These are phyloP conservation scores for Tylopilus intermedius DNA, from an alignment of 768 basidiomycete species.

Conservation along the genomic window DNA sequence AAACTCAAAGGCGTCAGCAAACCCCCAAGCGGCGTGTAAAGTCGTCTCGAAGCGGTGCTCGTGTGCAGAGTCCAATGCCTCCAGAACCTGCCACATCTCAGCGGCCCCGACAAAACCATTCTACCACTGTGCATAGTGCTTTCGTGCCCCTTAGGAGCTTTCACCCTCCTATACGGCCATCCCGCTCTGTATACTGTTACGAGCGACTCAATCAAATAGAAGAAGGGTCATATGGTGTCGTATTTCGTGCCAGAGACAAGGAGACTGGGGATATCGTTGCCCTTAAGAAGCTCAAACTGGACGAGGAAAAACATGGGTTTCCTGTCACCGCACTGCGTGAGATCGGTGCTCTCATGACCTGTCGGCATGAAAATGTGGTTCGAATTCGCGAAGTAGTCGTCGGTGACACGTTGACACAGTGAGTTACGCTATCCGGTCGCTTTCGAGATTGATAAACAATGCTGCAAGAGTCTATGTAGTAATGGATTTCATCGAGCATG, in stretches of 20 bases:
- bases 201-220: conserved; percentile 96
- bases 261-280: conserved; percentile 95
- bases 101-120: conserved; percentile 12
- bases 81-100: conserved; percentile 17
- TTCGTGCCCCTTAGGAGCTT: conserved; percentile 71
- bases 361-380: conserved; percentile 93
- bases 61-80: conserved; percentile 9
- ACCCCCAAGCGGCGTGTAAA: conserved; percentile 56
- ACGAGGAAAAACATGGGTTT: conserved; percentile 98
- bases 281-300: conserved; percentile 94
- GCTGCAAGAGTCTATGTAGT: conserved; percentile 88
- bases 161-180: conserved; percentile 78
- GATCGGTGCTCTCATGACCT: conserved; percentile 93
- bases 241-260: conserved; percentile 94
- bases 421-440: conserved; percentile 39
- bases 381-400: conserved; percentile 97
- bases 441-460: conserved; percentile 8
- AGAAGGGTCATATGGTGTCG: conserved; percentile 96
- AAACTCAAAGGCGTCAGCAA: conserved; percentile 30
- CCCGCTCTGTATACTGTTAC: conserved; percentile 91
- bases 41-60: conserved; percentile 22
- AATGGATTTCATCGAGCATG: conserved; percentile 99
- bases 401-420: conserved; percentile 98
- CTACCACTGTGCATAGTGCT: conserved; percentile 43
- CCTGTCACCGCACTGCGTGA: conserved; percentile 96